Conservation (phyloP, 495 filamentous ascomycete genomes). For the Letharia columbiana region DNA sequence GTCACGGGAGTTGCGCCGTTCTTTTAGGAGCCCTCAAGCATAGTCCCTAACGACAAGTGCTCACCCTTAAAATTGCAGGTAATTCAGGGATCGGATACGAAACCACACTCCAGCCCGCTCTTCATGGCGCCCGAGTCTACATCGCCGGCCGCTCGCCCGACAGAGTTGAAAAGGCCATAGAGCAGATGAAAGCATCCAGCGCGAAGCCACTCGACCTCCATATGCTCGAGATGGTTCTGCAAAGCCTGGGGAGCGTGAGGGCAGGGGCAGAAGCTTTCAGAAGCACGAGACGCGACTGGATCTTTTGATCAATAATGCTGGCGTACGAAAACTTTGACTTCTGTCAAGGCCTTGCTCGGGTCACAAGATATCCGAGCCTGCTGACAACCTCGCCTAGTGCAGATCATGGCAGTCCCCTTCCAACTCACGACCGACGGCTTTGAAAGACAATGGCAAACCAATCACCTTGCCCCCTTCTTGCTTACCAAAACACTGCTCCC, state of each 20-base stretch:
- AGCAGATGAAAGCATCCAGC: conserved; percentile 30
- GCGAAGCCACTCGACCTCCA: conserved; percentile 31
- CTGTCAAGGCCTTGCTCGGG: neutral
- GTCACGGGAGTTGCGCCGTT: conserved; percentile 15
- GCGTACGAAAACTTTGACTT: conserved; percentile 16
- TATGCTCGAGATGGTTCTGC: conserved; percentile 36
- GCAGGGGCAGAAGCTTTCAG: conserved; percentile 26
- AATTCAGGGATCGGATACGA: conserved; percentile 26
- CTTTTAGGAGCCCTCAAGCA: neutral
- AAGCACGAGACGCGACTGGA: conserved; percentile 32
- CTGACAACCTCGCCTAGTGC: conserved; percentile 26
- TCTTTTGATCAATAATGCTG: conserved; percentile 54
- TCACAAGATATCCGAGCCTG: conserved; percentile 5
- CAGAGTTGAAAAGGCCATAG: conserved; percentile 33
- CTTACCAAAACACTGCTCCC: conserved; percentile 34
- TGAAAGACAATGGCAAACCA: conserved; percentile 35
- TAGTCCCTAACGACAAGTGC: neutral
- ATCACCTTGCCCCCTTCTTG: conserved; percentile 39
- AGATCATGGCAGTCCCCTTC: conserved; percentile 42
- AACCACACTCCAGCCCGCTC: conserved; percentile 34
- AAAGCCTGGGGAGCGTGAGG: conserved; percentile 31
- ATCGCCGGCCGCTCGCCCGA: conserved; percentile 32
- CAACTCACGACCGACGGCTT: conserved; percentile 27
- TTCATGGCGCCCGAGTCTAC: conserved; percentile 38
- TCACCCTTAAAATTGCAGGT: neutral